phyloP scores from a whole-genome alignment of 208 protist species.

The Porcisia deanei region DNA sequence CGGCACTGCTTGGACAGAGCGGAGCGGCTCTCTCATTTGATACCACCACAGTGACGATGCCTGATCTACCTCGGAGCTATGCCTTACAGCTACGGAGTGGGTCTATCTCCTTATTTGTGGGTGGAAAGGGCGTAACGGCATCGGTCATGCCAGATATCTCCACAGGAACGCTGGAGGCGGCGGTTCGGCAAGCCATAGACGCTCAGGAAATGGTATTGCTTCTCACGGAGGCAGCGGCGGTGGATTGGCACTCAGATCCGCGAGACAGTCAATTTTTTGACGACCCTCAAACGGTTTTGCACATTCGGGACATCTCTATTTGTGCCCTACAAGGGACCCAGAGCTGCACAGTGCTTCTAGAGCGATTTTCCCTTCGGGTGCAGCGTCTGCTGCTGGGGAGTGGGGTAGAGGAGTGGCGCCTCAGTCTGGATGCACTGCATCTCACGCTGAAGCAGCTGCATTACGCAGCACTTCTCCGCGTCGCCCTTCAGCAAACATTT shows the following conservation, averaged over 20 bases:
- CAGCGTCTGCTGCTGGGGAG: constrained; percentile 4
- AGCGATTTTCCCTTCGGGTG: constrained; percentile 14
- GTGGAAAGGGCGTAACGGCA: constrained; percentile 8
- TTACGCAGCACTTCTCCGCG: constrained; percentile 28
- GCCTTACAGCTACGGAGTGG: constrained; percentile 8
- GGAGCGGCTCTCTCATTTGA: neutral
- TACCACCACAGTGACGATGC: neutral
- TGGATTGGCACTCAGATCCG: constrained; percentile 20
- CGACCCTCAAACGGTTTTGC: constrained; percentile 16
- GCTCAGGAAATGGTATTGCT: constrained; percentile 12
- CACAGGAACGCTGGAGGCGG: constrained; percentile 6
- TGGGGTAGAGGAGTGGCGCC: constrained; percentile 23
- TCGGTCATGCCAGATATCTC: neutral
- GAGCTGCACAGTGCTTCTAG: constrained; percentile 13
- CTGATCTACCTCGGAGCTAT: neutral
- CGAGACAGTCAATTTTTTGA: neutral
- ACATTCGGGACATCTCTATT: constrained; percentile 22
- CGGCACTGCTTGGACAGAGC: neutral
- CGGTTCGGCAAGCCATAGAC: constrained; percentile 5
- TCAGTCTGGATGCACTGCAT: constrained; percentile 25
- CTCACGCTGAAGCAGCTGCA: constrained; percentile 29
- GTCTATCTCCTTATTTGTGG: constrained; percentile 16
- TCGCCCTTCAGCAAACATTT: constrained; percentile 27
- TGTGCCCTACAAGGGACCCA: constrained; percentile 12
- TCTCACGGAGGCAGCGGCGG: constrained; percentile 7